Conservation (phyloP, 768 basidiomycete species). For the Tephrocybe rancida region DNA sequence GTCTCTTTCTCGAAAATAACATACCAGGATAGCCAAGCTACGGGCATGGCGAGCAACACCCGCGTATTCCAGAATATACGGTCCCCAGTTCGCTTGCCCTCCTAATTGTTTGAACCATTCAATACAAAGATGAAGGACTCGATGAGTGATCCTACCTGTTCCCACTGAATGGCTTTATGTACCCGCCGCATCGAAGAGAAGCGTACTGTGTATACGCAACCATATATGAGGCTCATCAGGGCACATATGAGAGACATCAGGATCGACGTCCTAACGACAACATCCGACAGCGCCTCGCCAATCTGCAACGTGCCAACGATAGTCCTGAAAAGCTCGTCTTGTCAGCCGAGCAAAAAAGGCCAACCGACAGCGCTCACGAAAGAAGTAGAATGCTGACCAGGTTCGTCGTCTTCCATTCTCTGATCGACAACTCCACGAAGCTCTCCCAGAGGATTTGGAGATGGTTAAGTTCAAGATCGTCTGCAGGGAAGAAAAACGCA, state of each 20-base stretch:
- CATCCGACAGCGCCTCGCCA: constrained; percentile 51
- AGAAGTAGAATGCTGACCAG: constrained; percentile 67
- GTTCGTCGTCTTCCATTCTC: constrained; percentile 78
- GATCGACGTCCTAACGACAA: constrained; percentile 61
- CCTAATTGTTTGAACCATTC: neutral
- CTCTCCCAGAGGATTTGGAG: constrained; percentile 57
- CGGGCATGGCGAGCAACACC: constrained; percentile 64
- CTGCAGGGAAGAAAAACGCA: constrained; percentile 1
- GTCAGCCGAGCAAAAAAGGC: neutral
- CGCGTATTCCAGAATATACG: constrained; percentile 55
- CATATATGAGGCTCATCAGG: constrained; percentile 71
- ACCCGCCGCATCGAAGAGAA: constrained; percentile 75
- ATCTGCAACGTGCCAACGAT: constrained; percentile 72
- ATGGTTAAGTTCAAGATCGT: neutral
- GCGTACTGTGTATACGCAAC: constrained; percentile 74
- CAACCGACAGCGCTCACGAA: constrained; percentile 33
- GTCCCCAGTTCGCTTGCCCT: constrained; percentile 16
- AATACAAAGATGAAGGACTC: neutral
- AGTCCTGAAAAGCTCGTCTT: constrained; percentile 40
- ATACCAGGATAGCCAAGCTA: constrained; percentile 71
- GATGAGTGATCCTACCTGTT: constrained; percentile 19
- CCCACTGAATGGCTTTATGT: constrained; percentile 71
- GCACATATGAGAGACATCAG: constrained; percentile 68
- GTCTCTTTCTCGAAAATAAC: neutral
- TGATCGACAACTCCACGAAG: constrained; percentile 65